These are phyloP conservation scores for Claviceps digitariae DNA, from an alignment of 2,329 filamentous ascomycete genomes.

Conservation along the genomic window DNA sequence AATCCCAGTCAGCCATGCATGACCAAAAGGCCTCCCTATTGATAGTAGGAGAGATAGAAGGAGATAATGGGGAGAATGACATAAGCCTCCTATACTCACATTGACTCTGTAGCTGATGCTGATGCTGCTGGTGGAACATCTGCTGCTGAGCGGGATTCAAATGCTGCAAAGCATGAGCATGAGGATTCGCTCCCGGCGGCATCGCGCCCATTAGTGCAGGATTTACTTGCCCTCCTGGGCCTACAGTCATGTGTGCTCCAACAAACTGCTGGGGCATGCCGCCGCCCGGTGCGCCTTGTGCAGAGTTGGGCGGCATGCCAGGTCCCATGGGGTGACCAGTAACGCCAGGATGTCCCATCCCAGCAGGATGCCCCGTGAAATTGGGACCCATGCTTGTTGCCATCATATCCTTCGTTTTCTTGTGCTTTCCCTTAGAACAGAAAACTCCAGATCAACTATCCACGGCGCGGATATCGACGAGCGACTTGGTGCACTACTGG, in stretches of 20 bases:
- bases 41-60: no score
- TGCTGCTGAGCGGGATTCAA: slow-evolving; percentile 48
- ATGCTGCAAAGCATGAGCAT: slow-evolving; percentile 59
- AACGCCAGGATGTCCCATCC: slow-evolving; percentile 59
- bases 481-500: slow-evolving; percentile 29
- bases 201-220: slow-evolving; percentile 66
- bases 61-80: no score
- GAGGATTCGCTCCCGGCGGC: slow-evolving; percentile 53
- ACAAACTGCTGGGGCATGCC: slow-evolving; percentile 54
- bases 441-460: slow-evolving; percentile 31
- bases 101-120: slow-evolving; percentile 21
- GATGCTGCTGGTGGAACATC: slow-evolving; percentile 42
- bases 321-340: slow-evolving; percentile 50
- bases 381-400: slow-evolving; percentile 47
- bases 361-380: slow-evolving; percentile 54
- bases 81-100: slow-evolving; percentile 14
- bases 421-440: no score
- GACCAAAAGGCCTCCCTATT: neutral
- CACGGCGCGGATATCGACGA: slow-evolving; percentile 48
- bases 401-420: slow-evolving; percentile 43
- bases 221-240: slow-evolving; percentile 57
- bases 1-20: neutral
- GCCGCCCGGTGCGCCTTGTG: slow-evolving; percentile 50
- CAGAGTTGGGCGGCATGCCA: slow-evolving; percentile 53
- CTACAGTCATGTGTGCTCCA: slow-evolving; percentile 53